Evolutionary conservation across 345 rosid genomes (phyloP).

Genomic region (Melaleuca alternifolia): DNA sequence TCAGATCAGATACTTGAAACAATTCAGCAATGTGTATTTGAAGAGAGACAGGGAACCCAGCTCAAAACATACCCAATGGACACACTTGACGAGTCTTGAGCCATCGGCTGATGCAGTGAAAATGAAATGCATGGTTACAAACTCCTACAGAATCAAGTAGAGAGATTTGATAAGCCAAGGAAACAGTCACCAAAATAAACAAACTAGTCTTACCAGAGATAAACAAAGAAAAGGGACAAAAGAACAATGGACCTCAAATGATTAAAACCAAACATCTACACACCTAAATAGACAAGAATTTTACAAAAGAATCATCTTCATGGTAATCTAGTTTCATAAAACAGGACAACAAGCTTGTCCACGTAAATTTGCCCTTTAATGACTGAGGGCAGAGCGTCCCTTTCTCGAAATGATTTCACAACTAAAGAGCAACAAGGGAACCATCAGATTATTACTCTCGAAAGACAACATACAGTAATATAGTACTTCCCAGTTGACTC

Average conservation of each 20-base stretch:
- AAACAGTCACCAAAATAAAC: neutral
- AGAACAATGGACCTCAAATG: neutral
- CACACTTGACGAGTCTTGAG: slow-evolving; percentile 97
- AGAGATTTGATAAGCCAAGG: neutral
- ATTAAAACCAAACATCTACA: neutral
- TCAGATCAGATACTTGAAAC: neutral
- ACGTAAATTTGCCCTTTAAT: neutral
- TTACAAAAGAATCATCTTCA: neutral
- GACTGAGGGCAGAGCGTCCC: neutral
- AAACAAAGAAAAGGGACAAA: neutral
- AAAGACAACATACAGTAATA: neutral
- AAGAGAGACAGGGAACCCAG: neutral
- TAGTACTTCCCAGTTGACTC: neutral
- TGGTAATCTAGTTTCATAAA: neutral
- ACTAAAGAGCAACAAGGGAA: neutral
- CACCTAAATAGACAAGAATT: neutral
- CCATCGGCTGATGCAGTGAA: slow-evolving; percentile 99
- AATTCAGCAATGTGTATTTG: neutral
- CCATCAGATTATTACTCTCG: neutral
- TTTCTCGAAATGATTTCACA: neutral
- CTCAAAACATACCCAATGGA: slow-evolving; percentile 53
- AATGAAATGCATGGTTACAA: slow-evolving; percentile 98
- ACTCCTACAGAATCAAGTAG: slow-evolving; percentile 33
- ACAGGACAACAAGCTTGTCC: neutral
- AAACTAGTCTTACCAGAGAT: neutral